Evolutionary conservation across 1,139 yeast species (phyloP), one percentile per base, ranked within the genome.

Genomic region (Scheffersomyces parashehatae): DNA sequence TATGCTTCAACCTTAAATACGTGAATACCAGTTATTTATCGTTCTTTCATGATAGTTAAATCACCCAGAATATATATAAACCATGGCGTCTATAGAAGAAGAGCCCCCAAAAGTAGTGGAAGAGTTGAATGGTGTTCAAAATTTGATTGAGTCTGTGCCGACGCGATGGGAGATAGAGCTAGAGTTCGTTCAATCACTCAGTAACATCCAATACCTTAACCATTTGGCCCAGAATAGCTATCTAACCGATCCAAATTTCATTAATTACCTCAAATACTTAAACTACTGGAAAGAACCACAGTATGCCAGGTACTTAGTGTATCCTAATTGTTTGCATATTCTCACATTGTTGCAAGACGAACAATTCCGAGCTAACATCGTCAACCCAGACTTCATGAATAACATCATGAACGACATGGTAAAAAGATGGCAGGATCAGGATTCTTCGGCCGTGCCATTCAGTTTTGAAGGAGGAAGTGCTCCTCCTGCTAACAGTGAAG

Each of bases 151-250:
- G 8, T 31, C 35, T 5, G 50, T 84, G 26, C 93, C 95, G 11
- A 79, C 86, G 9, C 64, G 95, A 51, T 87, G 91, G 88, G 95
- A 87, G 55, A 81, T 86, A 29, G 95, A 86, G 56, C 73, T 86
- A 29, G 95, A 86, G 68, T 88, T 87, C 62, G 88, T 87, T 5
- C 96, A 87, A 62, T 82, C 91, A n/a, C 70, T 87, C 39, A 81
- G 91, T 14, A 88, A 87, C 59, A 83, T 88, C 36, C 90, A 82
- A 61, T 87, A 88, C 54, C 69, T 88, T 46, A 82, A 83, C 55
- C 85, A 79, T 54, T 67, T 87, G 36, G 95, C 95, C 0, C 95
- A 87, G 60, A 83, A 81, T 52, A 83, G 83, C 47, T 82, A 81
- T 53, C 68, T 87, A 34, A 81, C 80, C 40, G 83, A 81, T 53